Conservation (phyloP, 257 asterid species). For the Lycium barbarum region DNA sequence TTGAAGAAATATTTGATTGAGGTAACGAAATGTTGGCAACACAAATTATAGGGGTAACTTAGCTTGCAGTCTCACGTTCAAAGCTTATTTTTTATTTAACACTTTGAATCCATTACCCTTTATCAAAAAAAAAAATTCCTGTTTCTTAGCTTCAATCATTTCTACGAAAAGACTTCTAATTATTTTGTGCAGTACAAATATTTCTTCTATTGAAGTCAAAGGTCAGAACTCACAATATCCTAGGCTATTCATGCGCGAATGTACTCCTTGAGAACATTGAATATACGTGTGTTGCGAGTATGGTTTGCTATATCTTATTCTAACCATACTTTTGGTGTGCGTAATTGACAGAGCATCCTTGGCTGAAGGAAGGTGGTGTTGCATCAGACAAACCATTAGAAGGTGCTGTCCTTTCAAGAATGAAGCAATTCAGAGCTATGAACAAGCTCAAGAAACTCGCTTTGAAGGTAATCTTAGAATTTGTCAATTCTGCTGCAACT, state of each 20-base stretch:
- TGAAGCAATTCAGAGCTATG: slow-evolving; percentile 97
- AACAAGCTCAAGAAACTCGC: slow-evolving; percentile 91
- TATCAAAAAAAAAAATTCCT: background rate
- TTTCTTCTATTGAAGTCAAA: background rate
- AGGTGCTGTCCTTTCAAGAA: slow-evolving; percentile 84
- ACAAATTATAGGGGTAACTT: background rate
- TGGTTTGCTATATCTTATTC: background rate
- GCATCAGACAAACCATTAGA: slow-evolving; percentile 89
- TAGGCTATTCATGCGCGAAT: background rate
- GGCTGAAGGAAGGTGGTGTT: slow-evolving; percentile 84
- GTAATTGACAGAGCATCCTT: slow-evolving; percentile 72
- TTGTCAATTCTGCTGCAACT: background rate
- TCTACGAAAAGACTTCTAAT: background rate
- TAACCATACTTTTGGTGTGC: background rate
- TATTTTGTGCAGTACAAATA: background rate
- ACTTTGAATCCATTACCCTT: background rate
- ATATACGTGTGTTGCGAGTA: background rate
- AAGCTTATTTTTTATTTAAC: background rate
- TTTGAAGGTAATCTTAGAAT: slow-evolving; percentile 62
- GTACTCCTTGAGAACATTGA: background rate
- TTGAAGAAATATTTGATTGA: background rate
- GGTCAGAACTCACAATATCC: background rate
- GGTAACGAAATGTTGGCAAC: background rate
- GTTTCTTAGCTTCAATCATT: background rate
- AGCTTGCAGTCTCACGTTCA: background rate